Conservation (phyloP, 192 early-diverging fungal genomes). For the Chytriomyces sp. region DNA sequence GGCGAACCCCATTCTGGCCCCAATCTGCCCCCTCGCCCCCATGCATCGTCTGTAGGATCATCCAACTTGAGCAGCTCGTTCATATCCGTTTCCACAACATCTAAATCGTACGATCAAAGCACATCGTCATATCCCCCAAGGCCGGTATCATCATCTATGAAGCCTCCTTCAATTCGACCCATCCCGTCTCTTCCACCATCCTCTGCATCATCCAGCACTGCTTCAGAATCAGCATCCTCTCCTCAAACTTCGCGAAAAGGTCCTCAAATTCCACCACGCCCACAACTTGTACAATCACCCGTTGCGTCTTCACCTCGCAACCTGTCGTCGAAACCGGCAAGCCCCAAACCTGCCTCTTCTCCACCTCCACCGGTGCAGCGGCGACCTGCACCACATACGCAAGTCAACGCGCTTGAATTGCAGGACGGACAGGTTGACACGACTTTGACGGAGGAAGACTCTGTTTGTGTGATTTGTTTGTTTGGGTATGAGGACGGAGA, state of each 20-base stretch:
- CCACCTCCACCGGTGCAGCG: neutral
- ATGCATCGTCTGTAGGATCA: neutral
- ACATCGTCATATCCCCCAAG: too few species aligned
- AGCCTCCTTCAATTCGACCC: neutral
- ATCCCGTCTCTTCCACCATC: neutral
- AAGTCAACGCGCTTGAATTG: neutral
- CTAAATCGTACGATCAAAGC: neutral
- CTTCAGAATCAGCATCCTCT: neutral
- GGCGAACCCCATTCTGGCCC: neutral
- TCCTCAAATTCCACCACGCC: neutral
- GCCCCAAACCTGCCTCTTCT: neutral
- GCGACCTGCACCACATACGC: neutral
- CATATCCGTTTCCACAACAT: neutral
- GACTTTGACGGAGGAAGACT: constrained; percentile 55
- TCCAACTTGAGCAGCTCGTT: neutral
- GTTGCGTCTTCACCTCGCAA: neutral
- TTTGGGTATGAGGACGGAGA: constrained; percentile 77
- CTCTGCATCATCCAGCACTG: neutral
- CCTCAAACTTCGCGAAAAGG: neutral
- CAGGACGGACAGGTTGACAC: neutral
- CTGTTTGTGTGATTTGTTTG: constrained; percentile 81
- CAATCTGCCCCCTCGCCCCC: neutral
- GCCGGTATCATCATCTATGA: too few species aligned
- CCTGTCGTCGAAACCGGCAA: neutral
- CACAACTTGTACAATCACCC: neutral